phyloP scores from a whole-genome alignment of 2,329 filamentous ascomycete genomes.

The Penicillium sp. region DNA sequence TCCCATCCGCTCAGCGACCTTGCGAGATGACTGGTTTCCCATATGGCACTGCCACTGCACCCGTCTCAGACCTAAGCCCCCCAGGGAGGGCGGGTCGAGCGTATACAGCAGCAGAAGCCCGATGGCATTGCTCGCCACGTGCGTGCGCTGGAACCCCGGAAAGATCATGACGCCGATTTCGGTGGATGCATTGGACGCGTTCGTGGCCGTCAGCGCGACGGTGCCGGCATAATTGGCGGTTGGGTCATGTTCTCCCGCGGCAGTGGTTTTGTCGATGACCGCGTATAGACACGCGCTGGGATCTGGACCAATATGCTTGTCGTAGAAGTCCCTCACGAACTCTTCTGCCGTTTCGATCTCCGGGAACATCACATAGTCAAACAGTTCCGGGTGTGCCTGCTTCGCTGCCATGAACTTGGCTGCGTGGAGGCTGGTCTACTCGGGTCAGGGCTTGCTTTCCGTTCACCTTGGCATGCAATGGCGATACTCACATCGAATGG shows the following conservation, averaged over 20 bases:
- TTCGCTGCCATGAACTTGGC: background rate
- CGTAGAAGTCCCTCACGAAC: constrained; percentile 8
- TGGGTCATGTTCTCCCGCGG: background rate
- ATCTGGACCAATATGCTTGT: background rate
- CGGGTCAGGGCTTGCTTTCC: background rate
- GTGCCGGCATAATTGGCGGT: constrained; percentile 5
- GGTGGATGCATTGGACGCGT: constrained; percentile 9
- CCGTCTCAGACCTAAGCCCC: constrained; percentile 27
- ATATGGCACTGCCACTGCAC: constrained; percentile 33
- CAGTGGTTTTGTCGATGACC: constrained; percentile 9
- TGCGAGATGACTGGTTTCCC: constrained; percentile 21
- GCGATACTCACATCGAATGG: constrained; percentile 7
- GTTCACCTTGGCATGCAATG: background rate
- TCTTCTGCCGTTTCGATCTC: constrained; percentile 5
- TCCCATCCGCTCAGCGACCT: constrained; percentile 35
- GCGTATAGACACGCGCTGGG: constrained; percentile 6
- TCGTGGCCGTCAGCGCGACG: constrained; percentile 1
- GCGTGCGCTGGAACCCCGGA: constrained; percentile 2
- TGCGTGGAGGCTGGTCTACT: background rate
- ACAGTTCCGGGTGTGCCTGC: constrained; percentile 1
- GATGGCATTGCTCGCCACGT: constrained; percentile 23
- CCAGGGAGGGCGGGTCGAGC: constrained; percentile 18
- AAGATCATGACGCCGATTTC: constrained; percentile 13
- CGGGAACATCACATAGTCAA: constrained; percentile 7
- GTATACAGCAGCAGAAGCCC: constrained; percentile 36